Evolutionary conservation across 306 rosid species (phyloP).

Genomic region (Trifolium pratense): DNA sequence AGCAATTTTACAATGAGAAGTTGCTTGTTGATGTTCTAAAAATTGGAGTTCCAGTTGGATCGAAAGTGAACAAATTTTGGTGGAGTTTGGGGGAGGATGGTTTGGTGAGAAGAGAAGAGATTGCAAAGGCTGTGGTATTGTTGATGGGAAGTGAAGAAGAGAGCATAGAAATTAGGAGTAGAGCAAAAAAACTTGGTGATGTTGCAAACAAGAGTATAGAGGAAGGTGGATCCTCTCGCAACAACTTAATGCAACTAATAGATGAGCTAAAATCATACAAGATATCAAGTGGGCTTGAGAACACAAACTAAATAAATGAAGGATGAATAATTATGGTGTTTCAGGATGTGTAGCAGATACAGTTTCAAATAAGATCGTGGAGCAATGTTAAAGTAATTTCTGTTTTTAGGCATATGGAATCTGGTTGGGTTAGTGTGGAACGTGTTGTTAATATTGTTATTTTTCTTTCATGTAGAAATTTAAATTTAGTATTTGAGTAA

Average conservation of each 20-base stretch:
- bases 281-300: no score
- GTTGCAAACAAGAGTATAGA: conserved; percentile 28
- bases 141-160: background rate
- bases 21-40: conserved; percentile 27
- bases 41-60: conserved; percentile 32
- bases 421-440: no score
- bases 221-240: background rate
- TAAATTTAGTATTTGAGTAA: no score
- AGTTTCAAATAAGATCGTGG: no score
- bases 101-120: background rate
- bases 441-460: no score
- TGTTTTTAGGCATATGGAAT: no score
- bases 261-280: background rate
- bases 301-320: no score
- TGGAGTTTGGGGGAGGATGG: background rate
- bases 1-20: conserved; percentile 44
- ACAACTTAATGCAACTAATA: background rate
- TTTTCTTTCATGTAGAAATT: no score
- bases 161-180: background rate
- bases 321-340: no score
- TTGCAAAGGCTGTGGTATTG: background rate
- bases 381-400: no score
- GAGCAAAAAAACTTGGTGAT: background rate
- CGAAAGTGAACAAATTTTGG: conserved; percentile 33
- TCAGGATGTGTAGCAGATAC: no score